These are phyloP conservation scores for Fusarium sulawesiense DNA, from an alignment of 2,329 filamentous ascomycete species.

Conservation along the genomic window DNA sequence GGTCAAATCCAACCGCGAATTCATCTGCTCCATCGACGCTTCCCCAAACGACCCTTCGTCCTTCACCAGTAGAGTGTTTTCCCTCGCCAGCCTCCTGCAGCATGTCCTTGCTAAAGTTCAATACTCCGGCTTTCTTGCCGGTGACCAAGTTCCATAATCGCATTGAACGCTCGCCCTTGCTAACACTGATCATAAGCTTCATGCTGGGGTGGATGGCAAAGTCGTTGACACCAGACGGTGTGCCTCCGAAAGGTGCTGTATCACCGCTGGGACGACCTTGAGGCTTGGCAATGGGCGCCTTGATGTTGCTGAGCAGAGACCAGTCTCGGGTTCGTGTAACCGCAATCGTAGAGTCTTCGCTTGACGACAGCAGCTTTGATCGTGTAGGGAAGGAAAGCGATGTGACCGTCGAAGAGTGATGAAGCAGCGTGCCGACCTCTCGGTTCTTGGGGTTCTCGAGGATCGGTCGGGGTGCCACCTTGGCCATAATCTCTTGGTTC, in stretches of 20 bases:
- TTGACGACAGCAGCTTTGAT: constrained; percentile 86
- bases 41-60: constrained; percentile 84
- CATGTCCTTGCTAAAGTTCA: constrained; percentile 83
- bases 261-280: constrained; percentile 87
- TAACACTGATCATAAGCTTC: constrained; percentile 95
- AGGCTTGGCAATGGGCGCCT: constrained; percentile 85
- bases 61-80: constrained; percentile 82
- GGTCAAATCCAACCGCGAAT: constrained; percentile 90
- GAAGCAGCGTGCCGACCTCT: constrained; percentile 85
- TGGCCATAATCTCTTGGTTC: constrained; percentile 70
- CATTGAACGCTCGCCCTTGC: constrained; percentile 91
- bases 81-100: constrained; percentile 81
- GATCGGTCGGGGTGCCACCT: constrained; percentile 77
- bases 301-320: constrained; percentile 87
- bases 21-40: constrained; percentile 76
- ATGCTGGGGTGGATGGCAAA: constrained; percentile 96
- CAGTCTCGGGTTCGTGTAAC: constrained; percentile 90
- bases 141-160: constrained; percentile 96
- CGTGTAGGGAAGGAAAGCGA: constrained; percentile 84
- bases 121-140: constrained; percentile 91
- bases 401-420: constrained; percentile 87
- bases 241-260: constrained; percentile 82
- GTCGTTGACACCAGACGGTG: constrained; percentile 90
- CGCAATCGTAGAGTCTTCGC: constrained; percentile 91
- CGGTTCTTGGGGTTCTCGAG: constrained; percentile 88